Evolutionary conservation across 345 rosid species (phyloP), one percentile per base, ranked within the genome.

Genomic region (Gossypium turneri): DNA sequence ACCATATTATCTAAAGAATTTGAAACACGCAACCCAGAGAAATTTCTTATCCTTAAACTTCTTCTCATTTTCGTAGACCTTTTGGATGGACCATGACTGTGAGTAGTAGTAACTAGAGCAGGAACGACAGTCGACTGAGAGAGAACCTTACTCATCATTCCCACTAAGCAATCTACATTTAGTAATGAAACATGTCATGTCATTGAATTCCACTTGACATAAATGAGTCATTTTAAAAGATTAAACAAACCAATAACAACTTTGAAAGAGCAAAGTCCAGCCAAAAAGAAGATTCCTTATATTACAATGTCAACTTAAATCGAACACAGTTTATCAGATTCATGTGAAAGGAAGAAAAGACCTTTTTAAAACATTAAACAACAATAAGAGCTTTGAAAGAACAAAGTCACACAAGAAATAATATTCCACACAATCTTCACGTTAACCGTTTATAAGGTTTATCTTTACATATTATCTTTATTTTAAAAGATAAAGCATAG

Each of bases 121-220:
- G 87, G 79, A 29, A 79, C 52, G 73, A 79, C 78, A 66, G 86
- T 82, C 25, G 83, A 81, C 73, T 84, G 87, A 79, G 88, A 89
- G 41, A 91, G 80, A 73, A 90, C 81, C 84, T 90, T 84, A 70
- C 87, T 90, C 98, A 94, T 94, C 29, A 58, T 76, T 73, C 29
- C 48, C 13, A 73, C 71, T 53, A 56, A 64, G 38, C 66, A 57
- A 73, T 68, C 97, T 88, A 90, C 91, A 88, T 19, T 70, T 34
- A n/a, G 74, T 10, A 24, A 78, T 25, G 48, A 38, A 62, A 59
- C 41, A 45, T 2, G 15, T 47, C 47, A 25, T 10, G 43, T 64
- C 11, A 38, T 24, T 8, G 4, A 48, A 10, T 6, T 41, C 50
- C 25, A 41, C 68, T 64, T 2, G 10, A 7, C 25, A 64, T n/a